Conservation (phyloP, 2,329 filamentous ascomycete genomes). For the Trichoderma arundinaceum region DNA sequence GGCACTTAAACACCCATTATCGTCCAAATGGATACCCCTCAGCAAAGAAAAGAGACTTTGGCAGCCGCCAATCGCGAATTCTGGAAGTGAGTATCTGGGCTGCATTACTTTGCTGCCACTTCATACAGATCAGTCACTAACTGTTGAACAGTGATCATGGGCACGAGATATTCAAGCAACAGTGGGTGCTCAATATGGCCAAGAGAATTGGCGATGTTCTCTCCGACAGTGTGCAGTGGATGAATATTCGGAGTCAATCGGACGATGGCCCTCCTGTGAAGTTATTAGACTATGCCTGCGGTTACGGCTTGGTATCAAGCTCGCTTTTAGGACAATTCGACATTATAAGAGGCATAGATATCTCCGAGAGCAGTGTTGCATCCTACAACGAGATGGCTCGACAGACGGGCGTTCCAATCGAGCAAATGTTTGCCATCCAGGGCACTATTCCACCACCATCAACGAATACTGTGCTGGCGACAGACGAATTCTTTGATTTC, state of each 20-base stretch:
- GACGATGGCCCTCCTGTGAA: background rate
- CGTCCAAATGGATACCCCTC: background rate
- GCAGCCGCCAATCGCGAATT: conserved; percentile 12
- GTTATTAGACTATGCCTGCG: conserved; percentile 18
- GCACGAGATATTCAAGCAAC: background rate
- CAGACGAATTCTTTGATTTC: conserved; percentile 18
- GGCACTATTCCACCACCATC: background rate
- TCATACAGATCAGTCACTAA: background rate
- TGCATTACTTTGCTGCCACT: background rate
- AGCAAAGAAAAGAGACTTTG: background rate
- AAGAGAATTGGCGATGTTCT: conserved; percentile 17
- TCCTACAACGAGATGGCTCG: conserved; percentile 24
- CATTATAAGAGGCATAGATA: conserved; percentile 15
- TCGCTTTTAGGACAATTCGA: conserved; percentile 5
- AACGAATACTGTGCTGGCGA: background rate
- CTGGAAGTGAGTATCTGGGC: conserved; percentile 14
- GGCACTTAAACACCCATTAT: background rate
- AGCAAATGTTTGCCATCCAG: conserved; percentile 8
- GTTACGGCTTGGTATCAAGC: conserved; percentile 15
- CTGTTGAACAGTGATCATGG: background rate
- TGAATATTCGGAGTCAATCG: background rate
- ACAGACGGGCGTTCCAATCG: background rate
- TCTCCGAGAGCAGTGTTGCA: conserved; percentile 6
- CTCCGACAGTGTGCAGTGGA: conserved; percentile 5
- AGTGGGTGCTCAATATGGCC: conserved; percentile 9